Evolutionary conservation across 2,329 filamentous ascomycete species (phyloP).

Genomic region (Fusarium udum): DNA sequence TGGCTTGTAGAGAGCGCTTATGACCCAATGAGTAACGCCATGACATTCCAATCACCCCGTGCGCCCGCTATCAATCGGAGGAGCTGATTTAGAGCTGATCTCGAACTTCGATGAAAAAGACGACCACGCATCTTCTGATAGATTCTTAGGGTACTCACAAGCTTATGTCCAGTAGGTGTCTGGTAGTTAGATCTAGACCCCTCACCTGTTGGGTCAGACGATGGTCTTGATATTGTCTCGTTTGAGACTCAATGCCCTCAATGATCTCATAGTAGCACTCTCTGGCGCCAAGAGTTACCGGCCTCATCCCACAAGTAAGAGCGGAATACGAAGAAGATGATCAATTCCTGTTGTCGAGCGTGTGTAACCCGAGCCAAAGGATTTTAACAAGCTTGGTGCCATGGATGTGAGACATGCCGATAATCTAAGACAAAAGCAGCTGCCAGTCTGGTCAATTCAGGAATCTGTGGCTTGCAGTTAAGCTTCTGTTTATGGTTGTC

Average conservation of each 20-base stretch:
- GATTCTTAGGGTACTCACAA: not conserved
- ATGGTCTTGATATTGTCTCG: too few relatives aligned
- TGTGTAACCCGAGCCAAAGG: too few relatives aligned
- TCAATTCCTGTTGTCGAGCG: not conserved
- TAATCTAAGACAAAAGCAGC: not conserved
- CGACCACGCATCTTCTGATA: accelerated
- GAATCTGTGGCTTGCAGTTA: not conserved
- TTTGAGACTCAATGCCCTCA: not conserved
- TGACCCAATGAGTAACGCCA: not conserved
- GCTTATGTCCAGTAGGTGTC: too few relatives aligned
- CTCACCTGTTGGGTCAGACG: not conserved
- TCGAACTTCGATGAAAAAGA: accelerated
- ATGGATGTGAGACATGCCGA: not conserved
- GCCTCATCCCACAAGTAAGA: accelerated
- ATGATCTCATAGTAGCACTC: accelerated
- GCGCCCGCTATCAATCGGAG: not conserved
- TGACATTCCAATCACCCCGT: not conserved
- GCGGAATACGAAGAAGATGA: not conserved
- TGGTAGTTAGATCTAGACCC: too few relatives aligned
- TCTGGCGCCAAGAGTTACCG: not conserved
- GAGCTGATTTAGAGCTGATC: not conserved
- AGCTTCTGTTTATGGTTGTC: slow-evolving; percentile 18
- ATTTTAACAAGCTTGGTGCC: not conserved
- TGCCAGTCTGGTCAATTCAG: accelerated
- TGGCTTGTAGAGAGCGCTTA: not conserved